phyloP scores from a whole-genome alignment of 2,329 filamentous ascomycete species.

The Ophiostoma perfectum region DNA sequence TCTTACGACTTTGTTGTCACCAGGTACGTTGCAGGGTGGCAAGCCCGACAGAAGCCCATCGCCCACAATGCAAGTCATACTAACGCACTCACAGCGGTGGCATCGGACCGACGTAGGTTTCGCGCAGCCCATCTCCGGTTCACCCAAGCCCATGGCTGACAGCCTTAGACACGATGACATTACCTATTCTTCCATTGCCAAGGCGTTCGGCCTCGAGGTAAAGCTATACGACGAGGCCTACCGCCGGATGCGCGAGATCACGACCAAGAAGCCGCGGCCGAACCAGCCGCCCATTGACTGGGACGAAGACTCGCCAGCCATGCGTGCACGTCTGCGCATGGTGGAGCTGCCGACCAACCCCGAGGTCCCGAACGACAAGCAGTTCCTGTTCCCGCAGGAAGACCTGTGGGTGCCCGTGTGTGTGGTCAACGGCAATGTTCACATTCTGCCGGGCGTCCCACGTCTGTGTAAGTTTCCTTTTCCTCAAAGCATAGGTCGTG shows the following conservation, averaged over 20 bases:
- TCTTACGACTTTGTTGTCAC: constrained; percentile 94
- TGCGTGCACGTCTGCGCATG: constrained; percentile 84
- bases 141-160: not conserved
- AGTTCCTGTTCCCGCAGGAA: constrained; percentile 72
- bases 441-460: constrained; percentile 88
- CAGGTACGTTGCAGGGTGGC: constrained; percentile 28
- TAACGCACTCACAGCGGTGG: constrained; percentile 54
- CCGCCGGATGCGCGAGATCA: constrained; percentile 76
- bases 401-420: constrained; percentile 86
- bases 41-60: no score
- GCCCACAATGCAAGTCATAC: no score
- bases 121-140: not conserved
- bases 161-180: constrained; percentile 88
- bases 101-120: constrained; percentile 82
- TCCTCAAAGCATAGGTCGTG: not conserved
- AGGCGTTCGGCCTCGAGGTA: constrained; percentile 74
- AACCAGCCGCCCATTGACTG: constrained; percentile 72
- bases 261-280: constrained; percentile 57
- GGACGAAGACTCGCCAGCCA: constrained; percentile 72
- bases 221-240: constrained; percentile 72
- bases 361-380: constrained; percentile 56
- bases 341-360: constrained; percentile 76
- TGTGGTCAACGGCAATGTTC: constrained; percentile 86
- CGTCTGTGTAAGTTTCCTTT: constrained; percentile 55
- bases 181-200: constrained; percentile 89